phyloP scores from a whole-genome alignment of 257 asterid species.

The Primulina tabacum region DNA sequence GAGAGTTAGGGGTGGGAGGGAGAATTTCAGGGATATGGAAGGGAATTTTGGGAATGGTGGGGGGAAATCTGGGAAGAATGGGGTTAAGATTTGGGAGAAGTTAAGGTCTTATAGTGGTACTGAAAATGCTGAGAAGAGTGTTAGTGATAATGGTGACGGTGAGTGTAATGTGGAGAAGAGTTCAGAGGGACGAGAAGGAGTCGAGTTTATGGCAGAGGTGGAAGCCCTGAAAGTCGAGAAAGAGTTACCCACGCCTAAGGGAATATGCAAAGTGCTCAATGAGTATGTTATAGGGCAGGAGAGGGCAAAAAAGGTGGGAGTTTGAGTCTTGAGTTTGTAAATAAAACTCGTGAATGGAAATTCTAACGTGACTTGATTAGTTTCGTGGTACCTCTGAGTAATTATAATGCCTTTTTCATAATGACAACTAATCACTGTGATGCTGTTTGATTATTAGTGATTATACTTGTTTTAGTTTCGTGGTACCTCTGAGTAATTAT shows the following conservation, averaged over 20 bases:
- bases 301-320: slow-evolving; percentile 71
- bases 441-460: too few relatives aligned
- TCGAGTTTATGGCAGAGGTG: slow-evolving; percentile 23
- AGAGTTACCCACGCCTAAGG: slow-evolving; percentile 75
- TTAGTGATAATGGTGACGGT: slow-evolving; percentile 12
- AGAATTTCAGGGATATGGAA: slow-evolving; percentile 32
- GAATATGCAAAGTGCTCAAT: slow-evolving; percentile 72
- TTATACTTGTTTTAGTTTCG: not conserved
- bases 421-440: too few relatives aligned
- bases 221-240: slow-evolving; percentile 27
- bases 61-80: slow-evolving; percentile 41
- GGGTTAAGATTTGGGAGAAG: slow-evolving; percentile 84
- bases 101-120: slow-evolving; percentile 76
- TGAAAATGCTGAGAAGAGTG: slow-evolving; percentile 23
- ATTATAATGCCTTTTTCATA: not conserved
- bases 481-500: not conserved
- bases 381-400: not conserved
- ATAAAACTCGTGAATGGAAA: not conserved
- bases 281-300: slow-evolving; percentile 85
- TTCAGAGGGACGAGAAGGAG: slow-evolving; percentile 20
- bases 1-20: slow-evolving; percentile 58
- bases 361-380: slow-evolving; percentile 10
- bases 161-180: slow-evolving; percentile 20
- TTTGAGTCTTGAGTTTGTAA: slow-evolving; percentile 1
- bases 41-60: slow-evolving; percentile 31